A percentile compares a stretch with the other conserved stretches of the same genome.
phyloP scores from a whole-genome alignment of 352 stramenopile species.

The Phytopythium ostracodes region DNA sequence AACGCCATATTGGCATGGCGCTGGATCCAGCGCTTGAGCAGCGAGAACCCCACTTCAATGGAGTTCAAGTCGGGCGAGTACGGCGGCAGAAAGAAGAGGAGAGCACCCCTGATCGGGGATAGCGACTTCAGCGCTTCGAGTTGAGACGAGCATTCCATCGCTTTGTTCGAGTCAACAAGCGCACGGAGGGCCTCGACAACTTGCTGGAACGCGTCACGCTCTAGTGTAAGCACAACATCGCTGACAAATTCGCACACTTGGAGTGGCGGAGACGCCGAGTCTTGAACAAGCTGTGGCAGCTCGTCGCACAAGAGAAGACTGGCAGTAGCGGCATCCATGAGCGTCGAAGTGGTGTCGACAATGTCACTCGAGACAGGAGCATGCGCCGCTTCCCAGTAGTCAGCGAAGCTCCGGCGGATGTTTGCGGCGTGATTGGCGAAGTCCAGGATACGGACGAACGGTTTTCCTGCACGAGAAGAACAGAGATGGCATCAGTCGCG shows the following conservation, averaged over 20 bases:
- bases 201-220: slow-evolving; percentile 59
- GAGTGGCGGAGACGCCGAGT: slow-evolving; percentile 9
- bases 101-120: slow-evolving; percentile 38
- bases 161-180: slow-evolving; percentile 21
- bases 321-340: slow-evolving; percentile 29
- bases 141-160: slow-evolving; percentile 14
- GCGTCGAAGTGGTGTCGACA: slow-evolving; percentile 26
- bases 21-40: too few species aligned
- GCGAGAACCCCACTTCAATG: too few species aligned
- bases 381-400: slow-evolving; percentile 44
- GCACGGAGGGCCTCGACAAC: slow-evolving; percentile 38
- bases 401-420: slow-evolving; percentile 47
- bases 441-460: slow-evolving; percentile 47
- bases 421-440: slow-evolving; percentile 74
- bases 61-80: too few species aligned
- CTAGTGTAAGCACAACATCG: slow-evolving; percentile 27
- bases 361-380: slow-evolving; percentile 11
- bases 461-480: slow-evolving; percentile 24
- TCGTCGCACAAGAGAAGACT: slow-evolving; percentile 40
- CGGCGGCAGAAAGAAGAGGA: too few species aligned
- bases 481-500: neutral
- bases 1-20: too few species aligned
- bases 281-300: slow-evolving; percentile 24
- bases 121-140: slow-evolving; percentile 10
- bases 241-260: slow-evolving; percentile 24